A percentile compares a stretch with the other conserved stretches of the same genome.
Evolutionary conservation across 805 yeast genomes (phyloP).

Genomic region (Wickerhamiella sergipiensis): DNA sequence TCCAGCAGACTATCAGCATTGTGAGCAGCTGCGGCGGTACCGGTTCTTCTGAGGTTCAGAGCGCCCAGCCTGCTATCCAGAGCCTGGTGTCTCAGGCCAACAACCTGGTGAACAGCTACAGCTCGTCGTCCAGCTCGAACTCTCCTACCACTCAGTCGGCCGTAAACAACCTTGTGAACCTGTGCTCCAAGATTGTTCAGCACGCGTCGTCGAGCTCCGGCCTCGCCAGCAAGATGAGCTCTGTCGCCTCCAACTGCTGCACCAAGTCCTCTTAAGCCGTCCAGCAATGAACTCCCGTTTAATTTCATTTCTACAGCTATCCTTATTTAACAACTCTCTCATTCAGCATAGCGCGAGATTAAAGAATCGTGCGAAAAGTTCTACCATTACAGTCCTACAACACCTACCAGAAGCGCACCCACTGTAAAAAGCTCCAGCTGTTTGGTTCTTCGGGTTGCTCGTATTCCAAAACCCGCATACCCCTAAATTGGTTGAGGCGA

Average conservation of each 20-base stretch:
- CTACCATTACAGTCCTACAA: too few relatives aligned
- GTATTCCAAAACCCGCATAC: not conserved
- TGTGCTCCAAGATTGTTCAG: not conserved
- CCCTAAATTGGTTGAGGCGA: not conserved
- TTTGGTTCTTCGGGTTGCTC: not conserved
- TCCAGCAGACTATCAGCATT: not conserved
- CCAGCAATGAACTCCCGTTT: not conserved
- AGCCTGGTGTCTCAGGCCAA: not conserved
- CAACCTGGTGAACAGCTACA: not conserved
- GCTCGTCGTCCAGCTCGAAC: not conserved
- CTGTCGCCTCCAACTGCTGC: not conserved
- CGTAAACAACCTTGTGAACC: not conserved
- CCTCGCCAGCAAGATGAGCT: not conserved
- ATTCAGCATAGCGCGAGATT: too few relatives aligned
- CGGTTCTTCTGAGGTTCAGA: not conserved
- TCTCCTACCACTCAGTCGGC: not conserved
- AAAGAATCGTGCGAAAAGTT: not conserved
- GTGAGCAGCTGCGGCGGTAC: not conserved
- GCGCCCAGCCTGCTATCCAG: not conserved
- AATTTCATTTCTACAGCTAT: not conserved
- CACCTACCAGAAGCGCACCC: not conserved
- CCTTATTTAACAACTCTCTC: slow-evolving; percentile 1
- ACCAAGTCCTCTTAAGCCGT: not conserved
- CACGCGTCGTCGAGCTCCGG: not conserved
- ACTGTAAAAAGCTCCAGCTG: too few relatives aligned